Evolutionary conservation across 2,329 filamentous ascomycete species (phyloP).

Genomic region (Sclerotinia trifoliorum): DNA sequence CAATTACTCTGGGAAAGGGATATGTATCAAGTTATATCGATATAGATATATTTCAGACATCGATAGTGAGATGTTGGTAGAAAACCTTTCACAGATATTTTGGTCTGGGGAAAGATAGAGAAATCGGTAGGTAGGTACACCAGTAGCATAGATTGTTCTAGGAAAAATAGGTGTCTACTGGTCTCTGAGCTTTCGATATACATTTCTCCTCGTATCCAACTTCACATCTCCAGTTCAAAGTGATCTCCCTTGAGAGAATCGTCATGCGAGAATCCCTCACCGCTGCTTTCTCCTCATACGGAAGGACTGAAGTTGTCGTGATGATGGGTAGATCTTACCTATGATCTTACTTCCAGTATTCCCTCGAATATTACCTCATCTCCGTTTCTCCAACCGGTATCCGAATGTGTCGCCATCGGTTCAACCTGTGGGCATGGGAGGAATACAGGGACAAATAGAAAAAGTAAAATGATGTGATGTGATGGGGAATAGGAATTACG

Average conservation of each 20-base stretch:
- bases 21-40: background rate
- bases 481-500: background rate
- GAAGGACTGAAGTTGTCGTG: background rate
- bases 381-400: background rate
- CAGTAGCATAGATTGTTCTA: background rate
- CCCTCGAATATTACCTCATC: background rate
- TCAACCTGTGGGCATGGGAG: background rate
- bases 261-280: background rate
- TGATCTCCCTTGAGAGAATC: background rate
- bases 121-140: background rate
- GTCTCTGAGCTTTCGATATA: background rate
- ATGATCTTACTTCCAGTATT: background rate
- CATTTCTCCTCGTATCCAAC: background rate
- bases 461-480: background rate
- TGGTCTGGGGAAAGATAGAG: background rate
- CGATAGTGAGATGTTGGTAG: background rate
- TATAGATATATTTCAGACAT: background rate
- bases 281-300: background rate
- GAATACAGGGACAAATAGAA: background rate
- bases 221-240: background rate
- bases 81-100: background rate
- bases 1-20: background rate
- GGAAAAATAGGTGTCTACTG: background rate
- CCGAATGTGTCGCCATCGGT: constrained; percentile 8
- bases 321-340: background rate